phyloP scores from a whole-genome alignment of 768 basidiomycete genomes.

The Cyclocybe aegerita region DNA sequence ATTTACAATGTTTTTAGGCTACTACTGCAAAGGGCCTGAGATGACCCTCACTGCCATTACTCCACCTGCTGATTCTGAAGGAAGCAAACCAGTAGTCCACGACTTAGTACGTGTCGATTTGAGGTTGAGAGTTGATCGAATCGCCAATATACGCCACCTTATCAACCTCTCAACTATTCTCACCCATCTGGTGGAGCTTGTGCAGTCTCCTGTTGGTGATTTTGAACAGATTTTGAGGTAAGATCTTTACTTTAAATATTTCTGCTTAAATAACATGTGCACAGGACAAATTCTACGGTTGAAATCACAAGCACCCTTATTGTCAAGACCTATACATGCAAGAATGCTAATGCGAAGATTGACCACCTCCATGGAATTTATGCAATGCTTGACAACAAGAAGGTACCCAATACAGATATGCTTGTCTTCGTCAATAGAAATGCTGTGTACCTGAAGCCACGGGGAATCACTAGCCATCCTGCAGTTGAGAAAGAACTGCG shows the following conservation, averaged over 20 bases:
- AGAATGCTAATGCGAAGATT: constrained; percentile 3
- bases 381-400: constrained; percentile 3
- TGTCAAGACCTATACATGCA: constrained; percentile 14
- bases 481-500: constrained; percentile 6
- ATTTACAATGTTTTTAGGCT: constrained; percentile 9
- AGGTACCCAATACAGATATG: no score
- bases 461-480: constrained; percentile 12
- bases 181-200: constrained; percentile 3
- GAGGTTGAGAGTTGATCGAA: constrained; percentile 4
- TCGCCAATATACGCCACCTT: constrained; percentile 13
- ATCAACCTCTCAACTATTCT: constrained; percentile 10
- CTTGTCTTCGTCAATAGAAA: no score
- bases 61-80: not conserved
- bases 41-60: constrained; percentile 5
- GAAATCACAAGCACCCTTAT: constrained; percentile 9
- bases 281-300: constrained; percentile 7
- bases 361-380: constrained; percentile 12
- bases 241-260: not conserved
- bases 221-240: constrained; percentile 10
- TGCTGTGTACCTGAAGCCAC: constrained; percentile 8
- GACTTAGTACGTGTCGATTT: constrained; percentile 12
- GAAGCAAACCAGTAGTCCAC: constrained; percentile 5
- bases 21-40: constrained; percentile 12
- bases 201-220: constrained; percentile 5
- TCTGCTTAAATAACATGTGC: constrained; percentile 1